Conservation (phyloP, 208 protist species). For the Wallacemonas rigidus region DNA sequence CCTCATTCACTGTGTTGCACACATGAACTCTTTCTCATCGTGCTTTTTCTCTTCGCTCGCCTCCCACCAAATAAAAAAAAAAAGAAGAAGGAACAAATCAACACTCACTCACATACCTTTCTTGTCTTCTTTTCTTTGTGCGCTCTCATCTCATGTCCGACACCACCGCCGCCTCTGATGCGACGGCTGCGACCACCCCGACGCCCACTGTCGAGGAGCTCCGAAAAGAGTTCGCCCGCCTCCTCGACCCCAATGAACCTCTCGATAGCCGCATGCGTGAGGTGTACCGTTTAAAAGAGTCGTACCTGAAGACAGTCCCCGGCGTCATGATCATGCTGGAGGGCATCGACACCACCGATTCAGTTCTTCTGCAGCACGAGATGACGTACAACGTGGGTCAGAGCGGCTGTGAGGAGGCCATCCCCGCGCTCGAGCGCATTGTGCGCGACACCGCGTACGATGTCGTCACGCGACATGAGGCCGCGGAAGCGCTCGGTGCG, state of each 20-base stretch:
- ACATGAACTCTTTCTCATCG: too few relatives aligned
- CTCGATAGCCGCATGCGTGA: constrained; percentile 87
- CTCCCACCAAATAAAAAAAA: too few relatives aligned
- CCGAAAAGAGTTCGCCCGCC: constrained; percentile 57
- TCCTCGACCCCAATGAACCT: constrained; percentile 73
- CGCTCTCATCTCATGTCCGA: constrained; percentile 17
- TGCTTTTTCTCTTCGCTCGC: too few relatives aligned
- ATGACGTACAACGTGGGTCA: constrained; percentile 97
- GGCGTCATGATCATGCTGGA: constrained; percentile 61
- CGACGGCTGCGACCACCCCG: background rate
- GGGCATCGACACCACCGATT: constrained; percentile 85
- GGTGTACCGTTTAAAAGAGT: constrained; percentile 86
- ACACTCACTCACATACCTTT: background rate
- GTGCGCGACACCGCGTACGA: constrained; percentile 85
- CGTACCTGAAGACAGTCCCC: constrained; percentile 57
- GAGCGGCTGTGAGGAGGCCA: constrained; percentile 79
- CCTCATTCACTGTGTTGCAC: too few relatives aligned
- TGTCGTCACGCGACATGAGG: constrained; percentile 96
- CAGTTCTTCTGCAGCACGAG: constrained; percentile 97
- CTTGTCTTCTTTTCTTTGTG: constrained; percentile 22
- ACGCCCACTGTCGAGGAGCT: constrained; percentile 47
- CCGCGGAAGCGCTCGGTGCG: constrained; percentile 94
- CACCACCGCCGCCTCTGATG: background rate
- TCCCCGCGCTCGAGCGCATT: constrained; percentile 81
- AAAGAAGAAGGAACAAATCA: too few relatives aligned